These are phyloP conservation scores for Monilinia aucupariae DNA, from an alignment of 2,329 filamentous ascomycete species.

Conservation along the genomic window DNA sequence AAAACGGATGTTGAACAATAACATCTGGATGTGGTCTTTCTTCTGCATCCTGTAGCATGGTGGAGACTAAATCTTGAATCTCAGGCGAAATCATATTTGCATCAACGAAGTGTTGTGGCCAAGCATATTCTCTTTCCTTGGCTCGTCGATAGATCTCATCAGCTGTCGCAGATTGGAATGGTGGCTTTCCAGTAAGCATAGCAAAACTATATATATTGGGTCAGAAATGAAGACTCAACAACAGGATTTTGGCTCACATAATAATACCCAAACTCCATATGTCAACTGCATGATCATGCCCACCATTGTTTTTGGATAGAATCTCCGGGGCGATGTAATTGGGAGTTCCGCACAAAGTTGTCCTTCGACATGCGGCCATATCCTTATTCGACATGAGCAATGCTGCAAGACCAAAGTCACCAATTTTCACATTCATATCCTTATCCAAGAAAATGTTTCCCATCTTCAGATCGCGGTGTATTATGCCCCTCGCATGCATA, in stretches of 20 bases:
- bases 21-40: constrained; percentile 68
- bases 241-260: constrained; percentile 52
- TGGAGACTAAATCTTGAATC: constrained; percentile 71
- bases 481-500: constrained; percentile 91
- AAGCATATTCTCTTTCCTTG: constrained; percentile 68
- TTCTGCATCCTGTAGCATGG: constrained; percentile 70
- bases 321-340: constrained; percentile 99
- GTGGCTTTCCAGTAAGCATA: constrained; percentile 92
- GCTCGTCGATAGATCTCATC: constrained; percentile 78
- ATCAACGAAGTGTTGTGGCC: constrained; percentile 62
- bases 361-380: constrained; percentile 73
- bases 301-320: constrained; percentile 85
- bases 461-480: constrained; percentile 95
- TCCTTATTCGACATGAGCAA: constrained; percentile 88
- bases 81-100: constrained; percentile 68
- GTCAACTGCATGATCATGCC: constrained; percentile 96
- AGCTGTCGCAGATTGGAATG: constrained; percentile 87
- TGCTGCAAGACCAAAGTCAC: constrained; percentile 92
- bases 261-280: constrained; percentile 98
- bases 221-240: constrained; percentile 29
- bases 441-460: constrained; percentile 94
- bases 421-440: constrained; percentile 96
- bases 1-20: constrained; percentile 76
- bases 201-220: constrained; percentile 63
- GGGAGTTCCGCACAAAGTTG: constrained; percentile 91